Evolutionary conservation across 148 eudicot species (phyloP).

Genomic region (Rhododendron kiyosumense): DNA sequence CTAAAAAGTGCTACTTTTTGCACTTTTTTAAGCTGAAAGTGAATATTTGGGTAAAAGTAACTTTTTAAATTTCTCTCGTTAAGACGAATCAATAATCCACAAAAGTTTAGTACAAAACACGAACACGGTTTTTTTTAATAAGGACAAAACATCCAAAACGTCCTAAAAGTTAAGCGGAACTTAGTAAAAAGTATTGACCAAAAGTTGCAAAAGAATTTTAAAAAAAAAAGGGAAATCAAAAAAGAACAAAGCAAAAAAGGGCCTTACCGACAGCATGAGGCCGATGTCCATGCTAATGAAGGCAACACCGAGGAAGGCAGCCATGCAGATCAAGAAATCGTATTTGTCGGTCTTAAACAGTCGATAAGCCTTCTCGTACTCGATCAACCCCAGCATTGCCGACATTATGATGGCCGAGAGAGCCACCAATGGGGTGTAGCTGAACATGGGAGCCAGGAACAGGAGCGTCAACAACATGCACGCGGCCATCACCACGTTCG

Average conservation of each 20-base stretch:
- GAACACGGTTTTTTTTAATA: no score
- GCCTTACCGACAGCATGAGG: conserved; percentile 66
- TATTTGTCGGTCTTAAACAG: conserved; percentile 76
- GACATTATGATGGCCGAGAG: conserved; percentile 88
- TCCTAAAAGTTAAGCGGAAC: no score
- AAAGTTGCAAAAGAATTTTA: no score
- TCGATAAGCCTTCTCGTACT: conserved; percentile 52
- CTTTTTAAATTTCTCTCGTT: no score
- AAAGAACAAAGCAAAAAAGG: not conserved
- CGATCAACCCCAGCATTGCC: conserved; percentile 85
- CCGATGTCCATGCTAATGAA: conserved; percentile 89
- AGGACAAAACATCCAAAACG: no score
- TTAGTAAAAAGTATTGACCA: no score
- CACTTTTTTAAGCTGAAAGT: no score
- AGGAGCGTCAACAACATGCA: conserved; percentile 66
- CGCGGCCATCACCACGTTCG: conserved; percentile 67
- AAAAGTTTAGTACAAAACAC: no score
- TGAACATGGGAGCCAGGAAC: conserved; percentile 77
- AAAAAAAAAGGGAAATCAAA: not conserved
- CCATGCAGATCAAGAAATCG: conserved; percentile 78
- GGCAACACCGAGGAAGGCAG: conserved; percentile 73
- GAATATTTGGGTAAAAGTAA: no score
- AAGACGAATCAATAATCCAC: no score
- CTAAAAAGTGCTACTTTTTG: no score
- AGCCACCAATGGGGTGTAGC: conserved; percentile 81